Evolutionary conservation across 345 rosid species (phyloP).

Genomic region (Diplotaxis tenuifolia): DNA sequence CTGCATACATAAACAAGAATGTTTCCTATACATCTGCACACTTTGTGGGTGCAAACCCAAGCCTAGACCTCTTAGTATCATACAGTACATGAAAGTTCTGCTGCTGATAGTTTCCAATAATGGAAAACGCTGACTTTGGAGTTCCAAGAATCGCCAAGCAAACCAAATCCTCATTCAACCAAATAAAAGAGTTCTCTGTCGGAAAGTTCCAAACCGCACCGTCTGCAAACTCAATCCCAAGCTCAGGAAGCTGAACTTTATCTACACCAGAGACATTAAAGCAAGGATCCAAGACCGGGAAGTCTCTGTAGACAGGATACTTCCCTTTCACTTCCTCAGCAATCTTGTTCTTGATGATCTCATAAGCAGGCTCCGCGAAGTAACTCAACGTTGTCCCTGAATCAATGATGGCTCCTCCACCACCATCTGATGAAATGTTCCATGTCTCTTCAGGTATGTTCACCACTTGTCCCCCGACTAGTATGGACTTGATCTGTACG

Average conservation of each 20-base stretch:
- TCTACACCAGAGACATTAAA: conserved; percentile 76
- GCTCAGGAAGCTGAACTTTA: conserved; percentile 64
- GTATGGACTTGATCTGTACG: conserved; percentile 62
- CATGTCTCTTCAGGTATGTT: conserved; percentile 72
- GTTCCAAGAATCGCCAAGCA: conserved; percentile 89
- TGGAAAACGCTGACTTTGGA: conserved; percentile 69
- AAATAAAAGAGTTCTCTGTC: conserved; percentile 69
- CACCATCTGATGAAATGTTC: conserved; percentile 57
- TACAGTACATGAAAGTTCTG: conserved; percentile 77
- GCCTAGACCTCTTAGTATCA: conserved; percentile 71
- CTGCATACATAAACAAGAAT: neutral
- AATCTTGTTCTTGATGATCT: conserved; percentile 59
- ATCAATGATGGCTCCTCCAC: conserved; percentile 84
- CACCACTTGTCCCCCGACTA: conserved; percentile 61
- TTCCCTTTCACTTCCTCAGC: conserved; percentile 51
- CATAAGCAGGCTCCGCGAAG: conserved; percentile 67
- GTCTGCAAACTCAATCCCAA: conserved; percentile 61
- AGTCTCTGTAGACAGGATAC: conserved; percentile 53
- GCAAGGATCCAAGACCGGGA: conserved; percentile 69
- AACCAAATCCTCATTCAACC: conserved; percentile 55
- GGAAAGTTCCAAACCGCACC: conserved; percentile 94
- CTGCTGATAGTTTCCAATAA: conserved; percentile 90
- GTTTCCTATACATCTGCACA: conserved; percentile 59
- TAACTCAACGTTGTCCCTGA: conserved; percentile 75
- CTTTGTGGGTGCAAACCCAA: conserved; percentile 69